Evolutionary conservation across 2,329 filamentous ascomycete species (phyloP).

Genomic region (Diaporthe sp.): DNA sequence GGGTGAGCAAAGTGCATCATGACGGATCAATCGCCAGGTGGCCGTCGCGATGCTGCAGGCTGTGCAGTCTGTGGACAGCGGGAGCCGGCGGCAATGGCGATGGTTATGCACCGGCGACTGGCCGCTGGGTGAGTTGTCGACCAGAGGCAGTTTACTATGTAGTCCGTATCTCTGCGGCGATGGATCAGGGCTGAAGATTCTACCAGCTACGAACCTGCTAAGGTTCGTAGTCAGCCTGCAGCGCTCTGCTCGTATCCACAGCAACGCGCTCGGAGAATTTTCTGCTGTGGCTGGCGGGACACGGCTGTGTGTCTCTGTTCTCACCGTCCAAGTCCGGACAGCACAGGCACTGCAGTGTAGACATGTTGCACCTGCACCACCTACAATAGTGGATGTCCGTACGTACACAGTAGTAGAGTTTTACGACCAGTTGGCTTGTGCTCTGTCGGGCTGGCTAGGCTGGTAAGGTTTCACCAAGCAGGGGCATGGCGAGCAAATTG

Average conservation of each 20-base stretch:
- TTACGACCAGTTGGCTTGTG: neutral
- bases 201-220: neutral
- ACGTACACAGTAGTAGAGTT: neutral
- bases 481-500: neutral
- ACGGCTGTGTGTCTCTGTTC: neutral
- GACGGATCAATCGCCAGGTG: neutral
- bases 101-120: neutral
- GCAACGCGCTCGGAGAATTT: neutral
- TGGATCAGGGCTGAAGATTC: neutral
- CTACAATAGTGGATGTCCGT: neutral
- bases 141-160: neutral
- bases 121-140: neutral
- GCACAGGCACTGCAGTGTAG: neutral
- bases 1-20: neutral
- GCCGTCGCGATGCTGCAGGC: neutral
- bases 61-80: neutral
- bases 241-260: slow-evolving; percentile 18
- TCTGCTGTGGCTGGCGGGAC: slow-evolving; percentile 18
- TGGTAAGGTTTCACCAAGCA: slow-evolving; percentile 3
- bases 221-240: neutral
- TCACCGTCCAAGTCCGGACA: neutral
- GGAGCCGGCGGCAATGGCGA: neutral
- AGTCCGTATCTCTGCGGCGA: neutral
- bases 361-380: neutral
- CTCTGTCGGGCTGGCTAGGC: neutral